phyloP scores from a whole-genome alignment of 805 yeast genomes.

The Teunomyces kruisii region DNA sequence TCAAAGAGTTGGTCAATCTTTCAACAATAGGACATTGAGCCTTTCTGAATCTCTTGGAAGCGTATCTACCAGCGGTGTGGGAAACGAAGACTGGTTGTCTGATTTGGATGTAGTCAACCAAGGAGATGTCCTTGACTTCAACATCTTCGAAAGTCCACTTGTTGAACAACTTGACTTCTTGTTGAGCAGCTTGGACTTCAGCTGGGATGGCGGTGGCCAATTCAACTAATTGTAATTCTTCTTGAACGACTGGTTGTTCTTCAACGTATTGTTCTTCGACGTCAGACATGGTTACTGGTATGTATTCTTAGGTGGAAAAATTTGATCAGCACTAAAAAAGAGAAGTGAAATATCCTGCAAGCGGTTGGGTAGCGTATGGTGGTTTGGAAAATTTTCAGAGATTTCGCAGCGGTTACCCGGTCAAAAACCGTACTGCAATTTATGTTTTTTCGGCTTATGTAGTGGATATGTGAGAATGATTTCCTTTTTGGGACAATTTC shows the following conservation, averaged over 20 bases:
- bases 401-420: constrained; percentile 14
- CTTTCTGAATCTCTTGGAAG: constrained; percentile 99
- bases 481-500: constrained; percentile 12
- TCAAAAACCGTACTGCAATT: constrained; percentile 14
- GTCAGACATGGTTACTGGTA: constrained; percentile 70
- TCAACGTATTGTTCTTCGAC: constrained; percentile 63
- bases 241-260: constrained; percentile 74
- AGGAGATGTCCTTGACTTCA: constrained; percentile 95
- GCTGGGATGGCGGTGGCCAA: constrained; percentile 96
- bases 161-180: constrained; percentile 97
- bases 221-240: constrained; percentile 77
- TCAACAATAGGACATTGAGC: constrained; percentile 99
- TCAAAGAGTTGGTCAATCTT: constrained; percentile 98
- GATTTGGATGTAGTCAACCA: constrained; percentile 97
- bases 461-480: constrained; percentile 15
- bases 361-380: neutral
- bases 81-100: constrained; percentile 96
- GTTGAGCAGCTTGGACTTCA: constrained; percentile 93
- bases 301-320: constrained; percentile 2
- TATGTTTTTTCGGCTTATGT: constrained; percentile 9
- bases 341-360: constrained; percentile 5
- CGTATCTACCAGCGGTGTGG: constrained; percentile 99
- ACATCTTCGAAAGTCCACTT: constrained; percentile 99
- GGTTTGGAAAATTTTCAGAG: constrained; percentile 14
- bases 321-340: constrained; percentile 5